Conservation (phyloP, 106 monocot genomes). For the Hemerocallis citrina region DNA sequence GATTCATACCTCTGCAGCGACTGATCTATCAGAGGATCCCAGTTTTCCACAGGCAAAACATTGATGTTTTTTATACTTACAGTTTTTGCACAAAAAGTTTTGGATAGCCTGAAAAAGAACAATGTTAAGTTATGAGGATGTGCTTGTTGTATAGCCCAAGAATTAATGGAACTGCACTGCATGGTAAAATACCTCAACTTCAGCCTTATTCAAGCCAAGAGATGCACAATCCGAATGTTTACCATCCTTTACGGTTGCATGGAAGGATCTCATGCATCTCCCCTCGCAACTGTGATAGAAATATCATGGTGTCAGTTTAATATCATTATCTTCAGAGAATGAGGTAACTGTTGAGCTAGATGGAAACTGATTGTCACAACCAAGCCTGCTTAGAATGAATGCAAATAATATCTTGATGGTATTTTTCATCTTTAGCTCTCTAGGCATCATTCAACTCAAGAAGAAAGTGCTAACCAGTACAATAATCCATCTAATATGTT, state of each 20-base stretch:
- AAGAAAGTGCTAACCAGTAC: neutral
- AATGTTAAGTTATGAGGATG: neutral
- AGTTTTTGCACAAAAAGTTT: constrained; percentile 49
- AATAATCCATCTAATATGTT: neutral
- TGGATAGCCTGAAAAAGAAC: constrained; percentile 34
- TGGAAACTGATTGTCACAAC: no score
- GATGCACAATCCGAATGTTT: constrained; percentile 39
- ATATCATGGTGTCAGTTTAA: neutral
- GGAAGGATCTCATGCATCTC: constrained; percentile 56
- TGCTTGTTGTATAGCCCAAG: neutral
- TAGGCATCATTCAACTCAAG: no score
- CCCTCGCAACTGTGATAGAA: constrained; percentile 51
- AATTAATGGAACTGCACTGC: constrained; percentile 1
- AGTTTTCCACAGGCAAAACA: constrained; percentile 65
- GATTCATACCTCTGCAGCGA: constrained; percentile 44
- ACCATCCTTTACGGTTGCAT: constrained; percentile 36
- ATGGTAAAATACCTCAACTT: constrained; percentile 34
- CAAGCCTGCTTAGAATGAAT: no score
- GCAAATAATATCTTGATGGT: no score
- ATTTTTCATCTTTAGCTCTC: no score
- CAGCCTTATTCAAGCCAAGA: constrained; percentile 41
- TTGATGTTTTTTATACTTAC: constrained; percentile 37
- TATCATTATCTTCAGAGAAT: no score
- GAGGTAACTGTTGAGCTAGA: no score
- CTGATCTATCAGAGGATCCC: constrained; percentile 47